Evolutionary conservation across 2,329 filamentous ascomycete genomes (phyloP).

Genomic region (Monosporascus sp.): DNA sequence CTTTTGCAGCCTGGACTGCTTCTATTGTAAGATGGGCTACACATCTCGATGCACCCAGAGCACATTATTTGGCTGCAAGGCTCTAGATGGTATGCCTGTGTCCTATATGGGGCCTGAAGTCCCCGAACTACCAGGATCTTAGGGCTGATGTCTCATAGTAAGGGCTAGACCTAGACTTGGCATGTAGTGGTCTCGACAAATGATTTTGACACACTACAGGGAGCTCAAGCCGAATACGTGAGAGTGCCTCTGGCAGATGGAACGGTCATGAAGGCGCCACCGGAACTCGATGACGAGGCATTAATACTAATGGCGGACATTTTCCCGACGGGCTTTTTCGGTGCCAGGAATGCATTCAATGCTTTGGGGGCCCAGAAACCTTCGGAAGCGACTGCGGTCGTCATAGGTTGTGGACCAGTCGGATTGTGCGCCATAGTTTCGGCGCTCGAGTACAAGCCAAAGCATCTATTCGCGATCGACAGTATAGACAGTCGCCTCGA

Average conservation of each 20-base stretch:
- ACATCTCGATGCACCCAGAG: conserved; percentile 71
- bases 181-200: no score
- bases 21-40: conserved; percentile 74
- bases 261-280: conserved; percentile 70
- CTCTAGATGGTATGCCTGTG: conserved; percentile 54
- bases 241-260: conserved; percentile 76
- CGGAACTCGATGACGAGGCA: conserved; percentile 65
- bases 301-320: conserved; percentile 90
- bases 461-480: conserved; percentile 73
- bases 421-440: conserved; percentile 80
- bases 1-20: conserved; percentile 61
- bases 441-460: conserved; percentile 69
- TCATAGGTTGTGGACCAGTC: conserved; percentile 82
- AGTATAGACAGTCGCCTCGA: conserved; percentile 69
- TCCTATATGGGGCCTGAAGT: background rate
- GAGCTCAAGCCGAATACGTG: conserved; percentile 74
- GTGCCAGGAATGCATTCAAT: conserved; percentile 71
- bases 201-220: background rate
- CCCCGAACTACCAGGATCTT: background rate
- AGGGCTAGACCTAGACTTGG: background rate
- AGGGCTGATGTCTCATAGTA: background rate
- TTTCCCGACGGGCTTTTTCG: conserved; percentile 83
- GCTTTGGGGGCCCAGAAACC: conserved; percentile 54
- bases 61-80: conserved; percentile 63
- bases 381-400: conserved; percentile 63